These are phyloP conservation scores for Penicillium sp. DNA, from an alignment of 2,329 filamentous ascomycete genomes.

Conservation along the genomic window DNA sequence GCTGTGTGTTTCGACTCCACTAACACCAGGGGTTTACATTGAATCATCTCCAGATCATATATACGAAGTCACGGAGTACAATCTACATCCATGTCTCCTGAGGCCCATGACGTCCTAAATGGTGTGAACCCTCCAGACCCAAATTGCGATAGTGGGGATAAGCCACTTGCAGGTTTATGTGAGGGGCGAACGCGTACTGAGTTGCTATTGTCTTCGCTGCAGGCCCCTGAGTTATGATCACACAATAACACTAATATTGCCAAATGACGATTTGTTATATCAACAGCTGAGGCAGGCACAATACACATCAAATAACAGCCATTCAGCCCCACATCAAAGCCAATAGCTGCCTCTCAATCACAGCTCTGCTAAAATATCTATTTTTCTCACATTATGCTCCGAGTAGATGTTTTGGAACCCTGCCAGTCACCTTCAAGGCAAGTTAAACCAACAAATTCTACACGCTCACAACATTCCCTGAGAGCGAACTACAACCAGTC, in stretches of 20 bases:
- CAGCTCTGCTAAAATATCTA: neutral
- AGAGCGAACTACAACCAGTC: neutral
- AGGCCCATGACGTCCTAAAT: neutral
- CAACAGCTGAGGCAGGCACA: neutral
- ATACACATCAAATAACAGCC: too few species aligned
- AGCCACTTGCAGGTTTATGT: neutral
- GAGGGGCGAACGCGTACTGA: neutral
- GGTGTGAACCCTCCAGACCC: neutral
- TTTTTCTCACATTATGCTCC: neutral
- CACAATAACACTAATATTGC: neutral
- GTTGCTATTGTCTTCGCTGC: neutral
- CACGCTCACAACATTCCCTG: neutral
- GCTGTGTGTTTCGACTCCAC: constrained; percentile 1
- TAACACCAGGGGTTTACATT: neutral
- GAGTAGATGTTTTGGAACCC: neutral
- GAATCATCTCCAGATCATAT: neutral
- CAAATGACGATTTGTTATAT: neutral
- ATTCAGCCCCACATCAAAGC: neutral
- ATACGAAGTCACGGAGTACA: too few species aligned
- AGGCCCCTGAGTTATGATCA: neutral
- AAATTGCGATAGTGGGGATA: neutral
- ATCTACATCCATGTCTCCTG: neutral
- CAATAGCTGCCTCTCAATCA: neutral
- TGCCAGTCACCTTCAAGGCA: neutral
- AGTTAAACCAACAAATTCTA: neutral